Evolutionary conservation across 441 rosid species (phyloP).

Genomic region (Sinapis alba): DNA sequence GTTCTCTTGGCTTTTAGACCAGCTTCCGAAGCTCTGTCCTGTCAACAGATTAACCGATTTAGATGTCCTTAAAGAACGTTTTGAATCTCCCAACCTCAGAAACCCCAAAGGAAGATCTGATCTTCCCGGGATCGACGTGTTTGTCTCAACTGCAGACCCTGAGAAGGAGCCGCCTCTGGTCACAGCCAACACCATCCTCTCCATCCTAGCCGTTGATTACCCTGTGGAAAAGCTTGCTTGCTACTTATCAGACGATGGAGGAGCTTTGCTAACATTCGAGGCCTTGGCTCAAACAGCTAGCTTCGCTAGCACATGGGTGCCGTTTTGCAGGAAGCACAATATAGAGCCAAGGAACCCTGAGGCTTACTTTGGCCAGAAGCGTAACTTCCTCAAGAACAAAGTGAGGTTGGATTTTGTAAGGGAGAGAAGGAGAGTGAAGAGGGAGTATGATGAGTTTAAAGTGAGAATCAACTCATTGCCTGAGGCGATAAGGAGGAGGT

Average conservation of each 20-base stretch:
- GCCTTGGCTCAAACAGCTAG: conserved; percentile 88
- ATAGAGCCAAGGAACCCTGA: conserved; percentile 94
- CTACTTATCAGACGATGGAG: conserved; percentile 91
- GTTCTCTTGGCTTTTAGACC: conserved; percentile 86
- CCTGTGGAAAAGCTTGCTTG: conserved; percentile 93
- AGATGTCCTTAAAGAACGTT: conserved; percentile 62
- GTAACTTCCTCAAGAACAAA: conserved; percentile 76
- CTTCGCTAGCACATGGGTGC: conserved; percentile 88
- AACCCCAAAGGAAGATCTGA: conserved; percentile 80
- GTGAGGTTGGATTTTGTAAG: conserved; percentile 79
- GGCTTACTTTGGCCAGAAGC: conserved; percentile 78
- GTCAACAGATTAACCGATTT: conserved; percentile 76
- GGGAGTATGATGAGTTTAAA: conserved; percentile 93
- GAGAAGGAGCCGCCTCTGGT: conserved; percentile 92
- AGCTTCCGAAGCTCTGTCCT: conserved; percentile 91
- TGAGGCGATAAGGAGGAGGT: conserved; percentile 76
- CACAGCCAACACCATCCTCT: conserved; percentile 87
- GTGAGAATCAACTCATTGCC: conserved; percentile 80
- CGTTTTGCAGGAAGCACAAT: conserved; percentile 84
- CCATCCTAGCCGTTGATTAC: conserved; percentile 86
- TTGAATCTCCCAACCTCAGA: conserved; percentile 65
- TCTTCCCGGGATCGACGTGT: conserved; percentile 89
- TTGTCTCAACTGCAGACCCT: conserved; percentile 92
- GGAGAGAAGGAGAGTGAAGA: conserved; percentile 85
- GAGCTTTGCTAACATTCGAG: conserved; percentile 83